phyloP scores from a whole-genome alignment of 2,329 filamentous ascomycete genomes.

The Penicillium concentricum region DNA sequence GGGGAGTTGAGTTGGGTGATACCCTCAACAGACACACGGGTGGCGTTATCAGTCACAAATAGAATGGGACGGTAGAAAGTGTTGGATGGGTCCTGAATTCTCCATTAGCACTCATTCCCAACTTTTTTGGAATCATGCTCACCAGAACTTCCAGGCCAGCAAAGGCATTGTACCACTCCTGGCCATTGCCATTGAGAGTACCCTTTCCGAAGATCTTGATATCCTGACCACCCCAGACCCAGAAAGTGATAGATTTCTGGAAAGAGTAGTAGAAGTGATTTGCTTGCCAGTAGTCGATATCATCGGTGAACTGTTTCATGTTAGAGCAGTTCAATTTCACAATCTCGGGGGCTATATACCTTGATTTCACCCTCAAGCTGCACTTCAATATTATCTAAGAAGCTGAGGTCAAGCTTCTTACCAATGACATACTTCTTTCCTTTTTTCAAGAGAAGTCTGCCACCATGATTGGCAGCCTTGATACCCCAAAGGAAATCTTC shows the following conservation, averaged over 20 bases:
- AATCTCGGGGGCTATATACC: slow-evolving; percentile 20
- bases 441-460: slow-evolving; percentile 55
- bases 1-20: slow-evolving; percentile 62
- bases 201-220: slow-evolving; percentile 61
- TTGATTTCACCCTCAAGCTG: slow-evolving; percentile 59
- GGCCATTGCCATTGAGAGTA: slow-evolving; percentile 57
- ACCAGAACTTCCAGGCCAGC: slow-evolving; percentile 42
- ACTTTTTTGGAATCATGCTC: background rate
- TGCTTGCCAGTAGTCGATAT: slow-evolving; percentile 50
- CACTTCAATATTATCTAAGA: slow-evolving; percentile 58
- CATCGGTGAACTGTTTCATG: slow-evolving; percentile 43
- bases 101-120: background rate
- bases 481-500: slow-evolving; percentile 56
- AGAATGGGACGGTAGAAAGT: slow-evolving; percentile 59
- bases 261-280: slow-evolving; percentile 54
- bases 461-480: slow-evolving; percentile 58
- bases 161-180: slow-evolving; percentile 52
- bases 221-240: slow-evolving; percentile 62
- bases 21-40: slow-evolving; percentile 57
- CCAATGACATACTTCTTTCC: slow-evolving; percentile 58
- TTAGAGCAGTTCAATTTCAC: slow-evolving; percentile 6
- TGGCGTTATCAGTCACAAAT: slow-evolving; percentile 62
- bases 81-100: slow-evolving; percentile 50
- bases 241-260: slow-evolving; percentile 60
- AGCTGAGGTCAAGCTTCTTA: slow-evolving; percentile 59